These are phyloP conservation scores for Auriscalpium orientale DNA, from an alignment of 768 basidiomycete species.

Conservation along the genomic window DNA sequence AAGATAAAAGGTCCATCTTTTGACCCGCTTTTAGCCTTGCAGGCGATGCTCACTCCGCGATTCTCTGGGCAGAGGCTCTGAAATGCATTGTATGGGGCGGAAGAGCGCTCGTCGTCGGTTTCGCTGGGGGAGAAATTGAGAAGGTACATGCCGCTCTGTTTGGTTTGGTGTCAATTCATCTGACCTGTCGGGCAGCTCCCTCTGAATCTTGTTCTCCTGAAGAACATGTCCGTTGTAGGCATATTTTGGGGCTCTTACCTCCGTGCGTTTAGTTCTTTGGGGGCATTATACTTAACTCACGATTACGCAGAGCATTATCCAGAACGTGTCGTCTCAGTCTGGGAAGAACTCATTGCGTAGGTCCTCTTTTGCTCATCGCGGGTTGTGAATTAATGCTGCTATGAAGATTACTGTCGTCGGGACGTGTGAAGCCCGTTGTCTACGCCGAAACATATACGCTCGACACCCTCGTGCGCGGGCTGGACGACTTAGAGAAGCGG, in stretches of 20 bases:
- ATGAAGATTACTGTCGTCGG: conserved; percentile 59
- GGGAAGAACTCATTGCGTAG: conserved; percentile 57
- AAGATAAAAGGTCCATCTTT: conserved; percentile 49
- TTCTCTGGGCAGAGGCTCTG: conserved; percentile 50
- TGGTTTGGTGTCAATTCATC: background rate
- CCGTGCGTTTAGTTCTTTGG: conserved; percentile 34
- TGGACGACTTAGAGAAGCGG: conserved; percentile 69
- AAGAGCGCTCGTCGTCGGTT: conserved; percentile 88
- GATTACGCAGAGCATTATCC: conserved; percentile 52
- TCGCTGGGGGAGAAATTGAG: conserved; percentile 79
- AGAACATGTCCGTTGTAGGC: conserved; percentile 80
- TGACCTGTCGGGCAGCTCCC: conserved; percentile 53
- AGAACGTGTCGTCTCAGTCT: conserved; percentile 54
- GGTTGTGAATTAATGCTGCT: background rate
- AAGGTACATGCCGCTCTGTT: conserved; percentile 39
- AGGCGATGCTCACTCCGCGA: conserved; percentile 11
- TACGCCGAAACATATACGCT: conserved; percentile 67
- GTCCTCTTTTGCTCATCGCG: background rate
- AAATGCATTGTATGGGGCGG: conserved; percentile 97
- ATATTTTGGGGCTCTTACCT: conserved; percentile 82
- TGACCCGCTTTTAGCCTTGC: background rate
- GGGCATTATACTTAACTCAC: background rate
- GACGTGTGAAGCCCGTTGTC: conserved; percentile 57
- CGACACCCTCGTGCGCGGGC: conserved; percentile 56
- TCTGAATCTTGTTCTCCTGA: conserved; percentile 71